These are phyloP conservation scores for Megacollybia marginata DNA, from an alignment of 768 basidiomycete genomes.

Conservation along the genomic window DNA sequence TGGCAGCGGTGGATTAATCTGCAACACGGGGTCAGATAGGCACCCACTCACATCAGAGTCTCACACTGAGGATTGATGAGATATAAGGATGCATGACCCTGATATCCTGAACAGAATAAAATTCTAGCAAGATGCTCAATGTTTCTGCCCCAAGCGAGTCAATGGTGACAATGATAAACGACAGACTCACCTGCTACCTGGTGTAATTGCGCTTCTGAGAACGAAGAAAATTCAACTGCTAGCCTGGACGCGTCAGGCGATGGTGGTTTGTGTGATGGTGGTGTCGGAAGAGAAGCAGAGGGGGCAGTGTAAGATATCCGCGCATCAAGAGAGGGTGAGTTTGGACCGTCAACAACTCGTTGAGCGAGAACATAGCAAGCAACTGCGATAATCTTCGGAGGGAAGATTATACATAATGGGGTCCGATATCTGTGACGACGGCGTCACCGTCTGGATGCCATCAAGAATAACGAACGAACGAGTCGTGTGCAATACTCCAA, in stretches of 20 bases:
- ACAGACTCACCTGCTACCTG: conserved; percentile 49
- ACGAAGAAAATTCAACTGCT: conserved; percentile 59
- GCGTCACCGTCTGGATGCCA: conserved; percentile 4
- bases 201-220: conserved; percentile 50
- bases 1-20: conserved; percentile 30
- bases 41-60: conserved; percentile 14
- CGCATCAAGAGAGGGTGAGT: conserved; percentile 66
- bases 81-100: conserved; percentile 41
- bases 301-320: conserved; percentile 67
- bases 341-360: conserved; percentile 62
- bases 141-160: conserved; percentile 39
- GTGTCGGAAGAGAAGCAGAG: conserved; percentile 72
- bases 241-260: conserved; percentile 66
- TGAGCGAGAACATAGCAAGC: conserved; percentile 77
- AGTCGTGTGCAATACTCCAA: conserved; percentile 85
- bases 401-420: conserved; percentile 66
- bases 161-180: conserved; percentile 1
- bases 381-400: conserved; percentile 64
- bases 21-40: too few species aligned
- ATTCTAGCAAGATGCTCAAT: conserved; percentile 61
- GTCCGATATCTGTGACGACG: conserved; percentile 57
- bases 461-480: conserved; percentile 36
- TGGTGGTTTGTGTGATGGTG: conserved; percentile 68
- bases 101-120: conserved; percentile 59
- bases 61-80: conserved; percentile 39